These are phyloP conservation scores for Ophiostoma ulmi DNA, from an alignment of 2,329 filamentous ascomycete genomes.

Conservation along the genomic window DNA sequence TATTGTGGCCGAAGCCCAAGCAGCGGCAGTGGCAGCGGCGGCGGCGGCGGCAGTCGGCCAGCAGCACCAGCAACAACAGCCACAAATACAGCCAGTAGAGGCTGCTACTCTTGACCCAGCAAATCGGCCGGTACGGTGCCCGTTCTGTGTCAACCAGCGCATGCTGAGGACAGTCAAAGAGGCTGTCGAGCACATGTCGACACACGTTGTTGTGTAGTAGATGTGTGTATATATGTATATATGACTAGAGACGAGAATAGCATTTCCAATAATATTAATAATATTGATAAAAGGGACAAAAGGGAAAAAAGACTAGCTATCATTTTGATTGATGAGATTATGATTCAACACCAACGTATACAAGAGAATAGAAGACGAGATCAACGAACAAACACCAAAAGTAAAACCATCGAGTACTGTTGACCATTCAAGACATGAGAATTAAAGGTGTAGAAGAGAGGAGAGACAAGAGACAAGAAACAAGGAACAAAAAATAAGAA, in stretches of 20 bases:
- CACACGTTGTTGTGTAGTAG: slow-evolving; percentile 46
- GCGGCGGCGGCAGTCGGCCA: slow-evolving; percentile 25
- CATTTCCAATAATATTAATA: neutral
- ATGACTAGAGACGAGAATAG: slow-evolving; percentile 4
- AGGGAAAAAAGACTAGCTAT: no score
- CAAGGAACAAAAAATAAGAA: neutral
- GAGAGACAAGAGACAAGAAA: neutral
- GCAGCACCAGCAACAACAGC: slow-evolving; percentile 14
- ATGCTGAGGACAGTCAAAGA: slow-evolving; percentile 58
- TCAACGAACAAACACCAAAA: neutral
- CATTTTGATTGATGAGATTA: no score
- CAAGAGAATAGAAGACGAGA: neutral
- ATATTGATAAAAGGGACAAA: no score
- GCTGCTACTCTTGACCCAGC: slow-evolving; percentile 26
- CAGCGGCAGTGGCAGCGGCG: slow-evolving; percentile 47
- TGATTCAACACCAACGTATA: slow-evolving; percentile 2
- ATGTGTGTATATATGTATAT: neutral
- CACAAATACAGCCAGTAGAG: neutral
- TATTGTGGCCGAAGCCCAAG: slow-evolving; percentile 49
- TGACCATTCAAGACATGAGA: neutral
- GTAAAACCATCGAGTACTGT: neutral
- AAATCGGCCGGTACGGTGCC: slow-evolving; percentile 52
- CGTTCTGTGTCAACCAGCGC: slow-evolving; percentile 57
- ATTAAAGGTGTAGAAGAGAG: neutral
- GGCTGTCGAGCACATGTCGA: slow-evolving; percentile 58